Percentiles rank a stretch among this genome's conserved stretches.
These are phyloP conservation scores for Dioszegia hungarica DNA, from an alignment of 768 basidiomycete genomes.

Conservation along the genomic window DNA sequence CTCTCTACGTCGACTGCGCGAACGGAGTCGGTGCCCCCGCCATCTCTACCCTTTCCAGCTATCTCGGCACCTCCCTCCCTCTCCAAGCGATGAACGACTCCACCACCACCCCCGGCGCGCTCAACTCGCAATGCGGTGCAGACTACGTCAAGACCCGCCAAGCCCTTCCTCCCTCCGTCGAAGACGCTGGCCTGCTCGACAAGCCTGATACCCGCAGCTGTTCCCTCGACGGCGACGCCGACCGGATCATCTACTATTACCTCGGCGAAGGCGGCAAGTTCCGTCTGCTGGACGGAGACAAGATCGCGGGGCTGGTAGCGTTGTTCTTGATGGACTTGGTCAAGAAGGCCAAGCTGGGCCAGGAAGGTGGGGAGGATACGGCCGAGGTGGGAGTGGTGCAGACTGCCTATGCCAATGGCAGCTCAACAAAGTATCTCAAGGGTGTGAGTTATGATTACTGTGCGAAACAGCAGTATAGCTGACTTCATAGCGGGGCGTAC, in stretches of 20 bases:
- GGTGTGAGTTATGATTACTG: conserved; percentile 38
- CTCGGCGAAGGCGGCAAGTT: conserved; percentile 55
- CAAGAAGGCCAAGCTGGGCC: conserved; percentile 66
- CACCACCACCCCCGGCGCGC: conserved; percentile 60
- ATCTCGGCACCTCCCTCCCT: conserved; percentile 56
- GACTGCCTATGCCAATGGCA: conserved; percentile 97
- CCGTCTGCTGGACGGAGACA: conserved; percentile 94
- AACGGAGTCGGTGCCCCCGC: conserved; percentile 88
- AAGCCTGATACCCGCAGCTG: conserved; percentile 69
- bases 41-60: conserved; percentile 59
- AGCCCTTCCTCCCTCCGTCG: conserved; percentile 72
- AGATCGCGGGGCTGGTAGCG: conserved; percentile 89
- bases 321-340: conserved; percentile 88
- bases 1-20: conserved; percentile 90
- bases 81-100: conserved; percentile 67
- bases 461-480: not conserved
- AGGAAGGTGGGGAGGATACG: conserved; percentile 56
- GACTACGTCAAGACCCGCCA: conserved; percentile 96
- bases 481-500: conserved; percentile 62
- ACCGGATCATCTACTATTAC: conserved; percentile 94
- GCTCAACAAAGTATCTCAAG: conserved; percentile 84
- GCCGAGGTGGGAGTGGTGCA: conserved; percentile 92
- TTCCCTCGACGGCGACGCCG: conserved; percentile 95
- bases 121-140: conserved; percentile 87
- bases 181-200: conserved; percentile 49